Evolutionary conservation across 1,284 basidiomycete genomes (phyloP).

Genomic region (Cryptococcus sp.): DNA sequence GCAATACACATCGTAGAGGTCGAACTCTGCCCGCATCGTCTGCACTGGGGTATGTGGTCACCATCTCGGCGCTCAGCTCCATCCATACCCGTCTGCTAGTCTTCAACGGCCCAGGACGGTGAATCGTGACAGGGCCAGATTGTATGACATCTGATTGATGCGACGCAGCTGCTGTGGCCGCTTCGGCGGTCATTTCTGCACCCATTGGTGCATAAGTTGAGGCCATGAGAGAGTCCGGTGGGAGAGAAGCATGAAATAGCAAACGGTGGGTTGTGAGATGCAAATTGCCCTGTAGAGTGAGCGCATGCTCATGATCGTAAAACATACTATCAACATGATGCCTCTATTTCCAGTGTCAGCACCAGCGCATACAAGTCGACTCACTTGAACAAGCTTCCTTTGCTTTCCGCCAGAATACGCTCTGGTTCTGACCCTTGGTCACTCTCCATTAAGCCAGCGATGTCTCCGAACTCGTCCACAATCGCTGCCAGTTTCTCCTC

Average conservation of each 20-base stretch:
- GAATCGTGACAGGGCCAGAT: slow-evolving; percentile 60
- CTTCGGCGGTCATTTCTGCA: slow-evolving; percentile 32
- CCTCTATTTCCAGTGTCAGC: slow-evolving; percentile 38
- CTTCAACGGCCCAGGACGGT: slow-evolving; percentile 54
- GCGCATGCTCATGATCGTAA: slow-evolving; percentile 7
- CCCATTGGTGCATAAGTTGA: slow-evolving; percentile 18
- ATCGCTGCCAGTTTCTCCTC: slow-evolving; percentile 49
- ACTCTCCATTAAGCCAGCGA: slow-evolving; percentile 56
- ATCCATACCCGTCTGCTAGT: slow-evolving; percentile 63
- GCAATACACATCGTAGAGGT: slow-evolving; percentile 60
- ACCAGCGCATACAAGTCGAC: slow-evolving; percentile 7
- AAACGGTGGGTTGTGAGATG: slow-evolving; percentile 68
- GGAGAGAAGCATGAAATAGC: slow-evolving; percentile 66
- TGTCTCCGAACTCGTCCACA: slow-evolving; percentile 49
- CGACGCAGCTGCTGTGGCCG: slow-evolving; percentile 7
- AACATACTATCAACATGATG: slow-evolving; percentile 58
- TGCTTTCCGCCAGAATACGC: slow-evolving; percentile 60
- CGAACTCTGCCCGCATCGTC: slow-evolving; percentile 61
- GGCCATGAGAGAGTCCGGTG: slow-evolving; percentile 50
- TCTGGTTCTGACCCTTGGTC: slow-evolving; percentile 59
- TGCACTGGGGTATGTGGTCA: slow-evolving; percentile 62
- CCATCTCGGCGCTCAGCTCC: slow-evolving; percentile 64
- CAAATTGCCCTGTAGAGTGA: slow-evolving; percentile 59
- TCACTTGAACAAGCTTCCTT: slow-evolving; percentile 54
- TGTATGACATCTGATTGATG: slow-evolving; percentile 54